Evolutionary conservation across 1,284 basidiomycete genomes (phyloP), one percentile per base, ranked within the genome.

Genomic region (Trametes hirsuta): DNA sequence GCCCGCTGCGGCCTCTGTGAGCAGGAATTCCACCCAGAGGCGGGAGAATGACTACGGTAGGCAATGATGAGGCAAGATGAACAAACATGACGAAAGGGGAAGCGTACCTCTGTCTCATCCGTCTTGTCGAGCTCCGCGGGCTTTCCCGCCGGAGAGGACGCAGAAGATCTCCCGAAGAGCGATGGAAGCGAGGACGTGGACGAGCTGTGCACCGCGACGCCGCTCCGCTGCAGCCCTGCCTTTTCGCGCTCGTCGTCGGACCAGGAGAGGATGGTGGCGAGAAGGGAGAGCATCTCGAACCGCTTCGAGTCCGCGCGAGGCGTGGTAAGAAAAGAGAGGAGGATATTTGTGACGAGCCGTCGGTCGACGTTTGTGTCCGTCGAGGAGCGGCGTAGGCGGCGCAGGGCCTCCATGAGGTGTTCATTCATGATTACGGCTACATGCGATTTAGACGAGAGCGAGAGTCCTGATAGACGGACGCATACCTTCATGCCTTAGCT

Each of bases 321-420:
- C 0, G 95, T 96, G 8, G 84, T 86, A 52, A 99, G 81, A 79
- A 98, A 99, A 1, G 89, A 88, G n/a, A 99, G 81, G 10, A 99
- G 78, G 46, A 99, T 87, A 71, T 99, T 99, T 24, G 93, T 97
- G 35, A 99, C 94, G 2, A 99, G 85, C 12, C 95, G 88, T 59
- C 93, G 82, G 72, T 99, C 97, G 18, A 99, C 97, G 63, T 93
- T 97, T 53, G 86, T 90, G 61, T 94, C 93, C 1, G 91, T 86
- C 2, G 93, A 90, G 62, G 90, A 93, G 66, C 89, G 90, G 39
- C 95, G 87, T 47, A 99, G 80, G 22, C 97, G 87, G 14, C 96
- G 90, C n/a, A 99, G 84, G 0, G 97, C 96, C 75, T 98, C 96
- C 67, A 95, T 98, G 8, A 99, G 82, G 70, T 99, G 97, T 72